Base-by-base conservation (phyloP, 768 basidiomycete species). In the Naganishia onofrii region DNA sequence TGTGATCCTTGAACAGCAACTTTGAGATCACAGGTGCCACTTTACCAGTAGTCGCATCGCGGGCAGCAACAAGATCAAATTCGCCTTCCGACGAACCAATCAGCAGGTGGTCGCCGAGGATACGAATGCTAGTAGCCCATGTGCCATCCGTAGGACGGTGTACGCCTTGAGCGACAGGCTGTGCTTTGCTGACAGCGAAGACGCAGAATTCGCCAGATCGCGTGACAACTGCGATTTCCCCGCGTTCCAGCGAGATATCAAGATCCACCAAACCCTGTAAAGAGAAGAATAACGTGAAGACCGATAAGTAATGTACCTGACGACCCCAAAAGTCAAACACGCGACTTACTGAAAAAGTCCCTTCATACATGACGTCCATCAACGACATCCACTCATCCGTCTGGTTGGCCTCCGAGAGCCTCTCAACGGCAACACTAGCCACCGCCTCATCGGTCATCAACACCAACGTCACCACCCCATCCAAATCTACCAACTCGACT, bases 1-100 rank as follows among this genome's bases (percentile, higher is more conserved):
- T 42, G 60, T 63, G 38, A 29, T 63, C 60, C 38, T 44, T 42
- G 60, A 63, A 63, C 9, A 26, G 2, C 23, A 63, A 26, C 32
- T 28, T 63, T 15, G 60, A 63, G 10, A 63, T 44, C n/a, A 26
- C 13, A 9, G 60, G 23, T 4, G 60, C 38, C 9, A 26, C 9
- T 36, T 28, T 13, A 6, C 60, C 60, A 17, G 38, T 2, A 26
- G 7, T 26, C 23, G 60, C 26, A 7, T 34, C 19, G n/a, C 34
- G 60, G 4, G 23, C 32, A 7, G 60, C 21, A 1, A 63, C 60
- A 23, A 63, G 60, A 63, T 42, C 26, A 42, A 63, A 63, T 63
- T 63, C 60, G 42, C 60, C 60, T 7, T 63, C 36, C 15, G 60
- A 63, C 36, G 38, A 63, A 3, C 60, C 60, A 26, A 63, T 63